phyloP scores from a whole-genome alignment of 2,329 filamentous ascomycete species.

The Arthroderma uncinatum region DNA sequence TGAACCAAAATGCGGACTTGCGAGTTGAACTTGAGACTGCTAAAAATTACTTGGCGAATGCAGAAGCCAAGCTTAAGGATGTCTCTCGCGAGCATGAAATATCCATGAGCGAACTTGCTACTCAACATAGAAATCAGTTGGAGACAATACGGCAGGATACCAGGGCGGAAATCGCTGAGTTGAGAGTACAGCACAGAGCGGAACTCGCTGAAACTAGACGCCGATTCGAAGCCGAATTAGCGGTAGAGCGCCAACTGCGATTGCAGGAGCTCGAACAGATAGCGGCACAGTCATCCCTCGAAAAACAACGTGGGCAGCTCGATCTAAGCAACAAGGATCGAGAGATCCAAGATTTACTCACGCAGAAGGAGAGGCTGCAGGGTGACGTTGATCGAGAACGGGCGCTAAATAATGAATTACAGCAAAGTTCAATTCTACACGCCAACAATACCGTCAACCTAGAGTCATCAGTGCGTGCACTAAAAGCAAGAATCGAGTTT shows the following conservation, averaged over 20 bases:
- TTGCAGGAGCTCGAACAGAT: conserved; percentile 57
- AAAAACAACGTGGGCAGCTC: conserved; percentile 33
- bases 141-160: conserved; percentile 33
- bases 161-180: conserved; percentile 45
- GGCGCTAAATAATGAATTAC: conserved; percentile 46
- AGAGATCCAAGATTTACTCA: conserved; percentile 38
- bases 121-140: conserved; percentile 41
- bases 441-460: conserved; percentile 53
- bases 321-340: conserved; percentile 45
- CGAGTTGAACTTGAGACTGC: conserved; percentile 57
- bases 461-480: conserved; percentile 62
- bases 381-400: conserved; percentile 52
- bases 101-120: conserved; percentile 41
- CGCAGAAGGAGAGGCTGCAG: conserved; percentile 32
- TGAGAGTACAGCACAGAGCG: conserved; percentile 54
- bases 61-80: conserved; percentile 42
- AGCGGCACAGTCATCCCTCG: conserved; percentile 41
- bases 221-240: conserved; percentile 53
- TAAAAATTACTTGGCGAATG: conserved; percentile 41
- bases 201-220: conserved; percentile 55
- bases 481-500: conserved; percentile 75
- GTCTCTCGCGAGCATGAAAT: conserved; percentile 42
- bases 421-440: conserved; percentile 49
- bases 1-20: conserved; percentile 43
- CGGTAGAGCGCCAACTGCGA: conserved; percentile 50